phyloP scores from a whole-genome alignment of 805 yeast species.

The Candida broadrunensis region DNA sequence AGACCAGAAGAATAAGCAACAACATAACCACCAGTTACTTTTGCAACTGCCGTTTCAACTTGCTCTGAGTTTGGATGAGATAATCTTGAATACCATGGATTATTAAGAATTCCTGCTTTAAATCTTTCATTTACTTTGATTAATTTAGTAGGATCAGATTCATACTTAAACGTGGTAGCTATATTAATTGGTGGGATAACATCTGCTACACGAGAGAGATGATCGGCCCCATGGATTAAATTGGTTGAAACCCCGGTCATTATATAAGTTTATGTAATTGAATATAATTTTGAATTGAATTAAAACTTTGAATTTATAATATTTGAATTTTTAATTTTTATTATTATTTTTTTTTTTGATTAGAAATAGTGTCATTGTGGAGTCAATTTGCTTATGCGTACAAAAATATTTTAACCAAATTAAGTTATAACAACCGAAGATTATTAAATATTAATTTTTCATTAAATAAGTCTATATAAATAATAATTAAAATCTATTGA shows the following conservation, averaged over 20 bases:
- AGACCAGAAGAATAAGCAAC: constrained; percentile 77
- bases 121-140: constrained; percentile 34
- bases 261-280: background rate
- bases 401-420: no score
- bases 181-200: constrained; percentile 81
- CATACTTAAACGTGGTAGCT: constrained; percentile 73
- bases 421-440: no score
- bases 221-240: constrained; percentile 73
- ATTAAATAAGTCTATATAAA: no score
- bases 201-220: constrained; percentile 53
- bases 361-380: no score
- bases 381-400: no score
- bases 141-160: constrained; percentile 55
- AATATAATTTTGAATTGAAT: no score
- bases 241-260: constrained; percentile 53
- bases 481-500: background rate
- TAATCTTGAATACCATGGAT: constrained; percentile 58
- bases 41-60: constrained; percentile 62
- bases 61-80: constrained; percentile 71
- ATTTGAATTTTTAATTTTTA: no score
- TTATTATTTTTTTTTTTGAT: no score
- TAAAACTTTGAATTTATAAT: no score
- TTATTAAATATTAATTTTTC: no score
- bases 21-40: constrained; percentile 60
- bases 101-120: constrained; percentile 6